Percentiles rank a stretch among this genome's conserved stretches.
Evolutionary conservation across 805 yeast genomes (phyloP).

Genomic region (Pichia pseudocactophila): DNA sequence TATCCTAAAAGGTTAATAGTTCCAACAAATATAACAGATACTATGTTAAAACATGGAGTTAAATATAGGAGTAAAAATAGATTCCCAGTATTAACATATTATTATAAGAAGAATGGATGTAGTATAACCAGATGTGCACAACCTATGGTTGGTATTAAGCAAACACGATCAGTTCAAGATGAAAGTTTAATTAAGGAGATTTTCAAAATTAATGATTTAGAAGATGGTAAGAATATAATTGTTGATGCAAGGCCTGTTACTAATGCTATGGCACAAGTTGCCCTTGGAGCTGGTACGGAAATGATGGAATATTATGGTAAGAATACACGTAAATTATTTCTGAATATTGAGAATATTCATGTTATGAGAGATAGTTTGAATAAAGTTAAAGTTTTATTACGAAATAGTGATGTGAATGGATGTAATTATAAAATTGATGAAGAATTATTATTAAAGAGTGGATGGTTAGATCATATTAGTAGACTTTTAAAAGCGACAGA

Average conservation of each 20-base stretch:
- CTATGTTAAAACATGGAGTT: slow-evolving; percentile 72
- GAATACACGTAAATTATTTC: slow-evolving; percentile 47
- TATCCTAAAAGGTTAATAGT: slow-evolving; percentile 65
- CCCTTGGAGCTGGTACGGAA: slow-evolving; percentile 97
- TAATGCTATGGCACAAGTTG: slow-evolving; percentile 94
- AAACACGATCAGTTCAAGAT: slow-evolving; percentile 83
- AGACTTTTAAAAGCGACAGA: slow-evolving; percentile 69
- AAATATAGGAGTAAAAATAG: slow-evolving; percentile 80
- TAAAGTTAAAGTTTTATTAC: slow-evolving; percentile 51
- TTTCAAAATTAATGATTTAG: slow-evolving; percentile 47
- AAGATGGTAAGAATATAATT: slow-evolving; percentile 42
- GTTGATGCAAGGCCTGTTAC: slow-evolving; percentile 91
- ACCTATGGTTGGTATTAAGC: slow-evolving; percentile 86
- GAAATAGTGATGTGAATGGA: slow-evolving; percentile 49
- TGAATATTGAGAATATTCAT: slow-evolving; percentile 93
- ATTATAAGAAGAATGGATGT: slow-evolving; percentile 58
- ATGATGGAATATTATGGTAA: slow-evolving; percentile 75
- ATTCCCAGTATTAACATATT: slow-evolving; percentile 75
- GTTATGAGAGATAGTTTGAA: slow-evolving; percentile 81
- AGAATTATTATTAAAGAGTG: slow-evolving; percentile 51
- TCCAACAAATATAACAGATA: slow-evolving; percentile 74
- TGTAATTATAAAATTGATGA: slow-evolving; percentile 39
- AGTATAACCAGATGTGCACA: slow-evolving; percentile 86
- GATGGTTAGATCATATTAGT: slow-evolving; percentile 71
- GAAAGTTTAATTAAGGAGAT: slow-evolving; percentile 73